A percentile compares a stretch with the other conserved stretches of the same genome.
phyloP scores from a whole-genome alignment of 805 yeast species.

The Saccharomycopsis capsularis region DNA sequence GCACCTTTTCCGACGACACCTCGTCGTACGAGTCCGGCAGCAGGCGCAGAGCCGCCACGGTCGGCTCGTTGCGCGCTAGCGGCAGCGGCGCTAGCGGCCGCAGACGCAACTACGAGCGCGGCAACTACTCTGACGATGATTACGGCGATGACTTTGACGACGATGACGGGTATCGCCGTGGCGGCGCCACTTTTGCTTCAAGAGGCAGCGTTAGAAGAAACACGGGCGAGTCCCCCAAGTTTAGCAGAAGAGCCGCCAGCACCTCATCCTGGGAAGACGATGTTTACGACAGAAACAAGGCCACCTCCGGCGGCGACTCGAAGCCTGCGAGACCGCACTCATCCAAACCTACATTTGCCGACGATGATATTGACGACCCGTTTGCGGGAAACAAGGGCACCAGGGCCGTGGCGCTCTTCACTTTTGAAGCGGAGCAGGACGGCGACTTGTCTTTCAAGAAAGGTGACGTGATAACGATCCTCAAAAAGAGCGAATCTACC shows the following conservation, averaged over 20 bases:
- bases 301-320: slow-evolving; percentile 35
- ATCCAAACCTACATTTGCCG: slow-evolving; percentile 33
- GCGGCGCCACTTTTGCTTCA: slow-evolving; percentile 2
- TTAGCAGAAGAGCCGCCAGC: slow-evolving; percentile 23
- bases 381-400: slow-evolving; percentile 35
- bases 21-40: slow-evolving; percentile 37
- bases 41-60: slow-evolving; percentile 28
- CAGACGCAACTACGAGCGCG: slow-evolving; percentile 27
- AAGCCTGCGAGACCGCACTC: slow-evolving; percentile 33
- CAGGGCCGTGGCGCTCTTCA: slow-evolving; percentile 84
- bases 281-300: slow-evolving; percentile 51
- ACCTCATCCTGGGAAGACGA: slow-evolving; percentile 81
- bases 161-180: slow-evolving; percentile 20
- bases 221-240: too few relatives aligned
- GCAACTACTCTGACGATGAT: slow-evolving; percentile 25
- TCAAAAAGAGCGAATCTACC: slow-evolving; percentile 77
- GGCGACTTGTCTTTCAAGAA: slow-evolving; percentile 91
- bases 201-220: slow-evolving; percentile 17
- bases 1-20: slow-evolving; percentile 53
- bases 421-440: slow-evolving; percentile 86
- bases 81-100: slow-evolving; percentile 26
- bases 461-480: slow-evolving; percentile 86
- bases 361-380: slow-evolving; percentile 34
- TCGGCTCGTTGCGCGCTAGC: slow-evolving; percentile 22
- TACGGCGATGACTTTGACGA: slow-evolving; percentile 27